Conservation (phyloP, 345 rosid genomes). For the Anastatica hierochuntica region DNA sequence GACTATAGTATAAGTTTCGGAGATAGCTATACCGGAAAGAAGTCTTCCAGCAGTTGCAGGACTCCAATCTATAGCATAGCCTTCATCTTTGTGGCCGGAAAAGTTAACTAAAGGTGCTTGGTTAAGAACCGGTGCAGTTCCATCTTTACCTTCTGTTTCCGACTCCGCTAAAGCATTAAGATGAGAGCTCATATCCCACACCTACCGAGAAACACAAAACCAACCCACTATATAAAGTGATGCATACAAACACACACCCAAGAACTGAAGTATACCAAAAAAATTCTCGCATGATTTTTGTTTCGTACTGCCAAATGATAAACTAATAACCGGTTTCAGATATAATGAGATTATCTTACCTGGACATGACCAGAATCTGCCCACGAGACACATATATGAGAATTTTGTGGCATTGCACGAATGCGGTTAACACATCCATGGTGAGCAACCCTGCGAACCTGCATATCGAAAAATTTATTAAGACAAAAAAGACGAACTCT, state of each 20-base stretch:
- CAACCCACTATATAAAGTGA: neutral
- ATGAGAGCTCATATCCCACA: conserved; percentile 85
- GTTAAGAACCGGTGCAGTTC: conserved; percentile 51
- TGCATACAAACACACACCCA: neutral
- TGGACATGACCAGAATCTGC: conserved; percentile 86
- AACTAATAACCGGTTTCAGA: no score
- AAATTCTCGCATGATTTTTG: no score
- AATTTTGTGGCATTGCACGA: conserved; percentile 77
- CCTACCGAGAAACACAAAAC: conserved; percentile 33
- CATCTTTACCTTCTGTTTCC: conserved; percentile 48
- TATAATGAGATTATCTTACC: no score
- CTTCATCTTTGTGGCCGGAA: conserved; percentile 89
- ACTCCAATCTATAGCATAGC: conserved; percentile 91
- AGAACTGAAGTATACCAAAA: neutral
- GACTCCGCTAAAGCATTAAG: conserved; percentile 66
- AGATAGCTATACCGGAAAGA: conserved; percentile 48
- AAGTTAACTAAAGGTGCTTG: conserved; percentile 72
- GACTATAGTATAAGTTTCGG: neutral
- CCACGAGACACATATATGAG: conserved; percentile 93
- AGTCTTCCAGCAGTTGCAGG: conserved; percentile 77
- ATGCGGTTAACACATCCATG: conserved; percentile 86
- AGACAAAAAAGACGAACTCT: neutral
- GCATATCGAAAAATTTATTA: conserved; percentile 18
- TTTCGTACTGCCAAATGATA: no score
- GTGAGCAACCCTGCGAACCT: conserved; percentile 75